A percentile compares a stretch with the other conserved stretches of the same genome.
phyloP scores from a whole-genome alignment of 169 alveolate genomes.

The Eimeria maxima region DNA sequence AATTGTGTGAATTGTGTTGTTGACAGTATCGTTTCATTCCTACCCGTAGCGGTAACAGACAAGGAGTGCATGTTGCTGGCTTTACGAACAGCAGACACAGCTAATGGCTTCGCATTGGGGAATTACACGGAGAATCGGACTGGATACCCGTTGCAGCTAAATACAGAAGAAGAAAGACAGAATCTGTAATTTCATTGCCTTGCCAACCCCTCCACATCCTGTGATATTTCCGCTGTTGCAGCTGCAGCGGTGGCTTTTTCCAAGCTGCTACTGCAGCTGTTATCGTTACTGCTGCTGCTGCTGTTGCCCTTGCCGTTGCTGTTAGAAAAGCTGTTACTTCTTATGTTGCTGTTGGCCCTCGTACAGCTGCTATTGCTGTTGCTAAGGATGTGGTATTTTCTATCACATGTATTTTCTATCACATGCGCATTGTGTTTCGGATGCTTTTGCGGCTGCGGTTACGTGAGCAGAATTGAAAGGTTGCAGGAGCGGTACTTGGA shows the following conservation, averaged over 20 bases:
- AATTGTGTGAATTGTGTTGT: background rate
- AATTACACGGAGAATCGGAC: background rate
- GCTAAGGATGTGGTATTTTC: background rate
- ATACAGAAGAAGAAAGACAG: constrained; percentile 27
- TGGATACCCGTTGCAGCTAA: constrained; percentile 15
- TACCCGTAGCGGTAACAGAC: constrained; percentile 62
- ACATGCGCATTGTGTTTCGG: background rate
- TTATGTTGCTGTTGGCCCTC: too few species aligned
- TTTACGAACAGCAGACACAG: constrained; percentile 56
- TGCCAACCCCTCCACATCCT: too few species aligned
- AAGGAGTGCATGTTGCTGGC: constrained; percentile 72
- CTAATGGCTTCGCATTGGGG: constrained; percentile 70
- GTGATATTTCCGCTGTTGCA: background rate
- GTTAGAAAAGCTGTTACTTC: too few species aligned
- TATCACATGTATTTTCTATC: background rate
- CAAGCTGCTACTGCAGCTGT: background rate
- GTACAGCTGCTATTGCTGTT: background rate
- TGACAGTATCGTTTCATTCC: constrained; percentile 63
- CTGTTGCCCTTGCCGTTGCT: too few species aligned
- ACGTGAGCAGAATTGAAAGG: background rate
- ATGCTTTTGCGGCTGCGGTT: background rate
- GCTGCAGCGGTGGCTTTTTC: background rate
- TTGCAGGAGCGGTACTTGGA: constrained; percentile 53
- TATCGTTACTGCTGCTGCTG: too few species aligned
- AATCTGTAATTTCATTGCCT: background rate